Base-by-base conservation (phyloP, 1,284 basidiomycete genomes). In the Laetiporus sulphureus region DNA sequence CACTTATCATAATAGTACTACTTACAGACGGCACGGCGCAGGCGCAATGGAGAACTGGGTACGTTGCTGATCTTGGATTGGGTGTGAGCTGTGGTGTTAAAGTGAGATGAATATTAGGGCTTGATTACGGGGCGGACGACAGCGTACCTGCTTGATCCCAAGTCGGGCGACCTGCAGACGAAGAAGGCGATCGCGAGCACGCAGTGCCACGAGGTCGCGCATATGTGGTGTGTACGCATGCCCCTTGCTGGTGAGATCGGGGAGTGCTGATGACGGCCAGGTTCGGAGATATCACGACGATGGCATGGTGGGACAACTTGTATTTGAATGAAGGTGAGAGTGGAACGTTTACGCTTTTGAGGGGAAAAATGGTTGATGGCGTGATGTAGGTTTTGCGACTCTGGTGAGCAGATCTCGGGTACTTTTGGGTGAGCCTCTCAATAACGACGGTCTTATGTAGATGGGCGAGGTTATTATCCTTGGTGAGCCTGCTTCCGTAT, bases 1-100 rank as follows among this genome's bases (percentile, higher is more conserved):
- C 5, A 20, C 31, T 42, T 25, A 30, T 23, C 31, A 29, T 21
- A 6, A 19, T 10, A 34, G 34, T 11, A 3, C 10, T 32, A 11
- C 3, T 19, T 43, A 2, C 24, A 4, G 4, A 23, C 32, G 4
- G n/a, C 2, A 15, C 19, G 18, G 25, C 11, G 11, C 43, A 70
- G 75, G 89, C 40, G 92, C 91, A 2, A 95, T 94, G 92, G 92
- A 97, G 68, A 96, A 96, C 62, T 93, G 90, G 85, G 73, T 71
- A 57, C 35, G 53, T 43, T 3, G 6, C 18, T 21, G 5, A 13
- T 3, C 36, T 16, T 38, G 18, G 8, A 36, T 7, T 21, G 8
- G 18, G 13, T 1, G 16, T 16, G 11, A 22, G n/a, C 30, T 47
- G 12, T 41, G 11, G 24, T n/a, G n/a, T n/a, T n/a, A n/a, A n/a